phyloP scores from a whole-genome alignment of 2,329 filamentous ascomycete species.

The Elsinoe ampelina region DNA sequence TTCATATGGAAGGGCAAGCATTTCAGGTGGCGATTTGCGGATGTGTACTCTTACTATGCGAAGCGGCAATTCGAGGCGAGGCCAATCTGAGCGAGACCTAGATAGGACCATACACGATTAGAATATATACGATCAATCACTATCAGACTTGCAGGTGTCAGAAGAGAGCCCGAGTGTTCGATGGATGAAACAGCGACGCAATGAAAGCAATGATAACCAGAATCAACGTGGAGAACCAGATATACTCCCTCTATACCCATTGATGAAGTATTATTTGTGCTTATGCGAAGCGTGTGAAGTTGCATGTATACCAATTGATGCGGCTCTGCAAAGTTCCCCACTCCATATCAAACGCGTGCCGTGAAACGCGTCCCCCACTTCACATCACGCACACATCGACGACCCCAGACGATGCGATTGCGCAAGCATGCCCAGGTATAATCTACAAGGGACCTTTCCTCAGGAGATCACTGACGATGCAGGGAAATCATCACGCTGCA shows the following conservation, averaged over 20 bases:
- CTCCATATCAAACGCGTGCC: not conserved
- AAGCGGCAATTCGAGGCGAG: constrained; percentile 25
- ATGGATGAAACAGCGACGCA: too few species aligned
- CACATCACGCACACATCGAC: not conserved
- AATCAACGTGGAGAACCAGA: too few species aligned
- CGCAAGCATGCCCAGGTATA: constrained; percentile 14
- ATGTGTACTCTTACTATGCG: constrained; percentile 30
- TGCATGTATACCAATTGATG: not conserved
- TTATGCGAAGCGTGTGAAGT: not conserved
- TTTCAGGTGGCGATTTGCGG: constrained; percentile 26
- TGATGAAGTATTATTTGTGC: not conserved
- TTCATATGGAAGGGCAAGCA: constrained; percentile 31
- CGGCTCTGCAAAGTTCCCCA: not conserved
- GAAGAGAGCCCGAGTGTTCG: too few species aligned
- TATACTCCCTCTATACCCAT: too few species aligned
- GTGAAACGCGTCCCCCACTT: not conserved
- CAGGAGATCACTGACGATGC: constrained; percentile 16
- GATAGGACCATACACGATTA: not conserved
- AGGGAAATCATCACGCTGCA: constrained; percentile 99
- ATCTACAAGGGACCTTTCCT: not conserved
- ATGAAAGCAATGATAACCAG: too few species aligned
- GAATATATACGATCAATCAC: not conserved
- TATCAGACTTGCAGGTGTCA: not conserved
- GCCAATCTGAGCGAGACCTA: constrained; percentile 15
- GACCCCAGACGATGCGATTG: constrained; percentile 1